phyloP scores from a whole-genome alignment of 306 rosid species.

The Alnus rubra region DNA sequence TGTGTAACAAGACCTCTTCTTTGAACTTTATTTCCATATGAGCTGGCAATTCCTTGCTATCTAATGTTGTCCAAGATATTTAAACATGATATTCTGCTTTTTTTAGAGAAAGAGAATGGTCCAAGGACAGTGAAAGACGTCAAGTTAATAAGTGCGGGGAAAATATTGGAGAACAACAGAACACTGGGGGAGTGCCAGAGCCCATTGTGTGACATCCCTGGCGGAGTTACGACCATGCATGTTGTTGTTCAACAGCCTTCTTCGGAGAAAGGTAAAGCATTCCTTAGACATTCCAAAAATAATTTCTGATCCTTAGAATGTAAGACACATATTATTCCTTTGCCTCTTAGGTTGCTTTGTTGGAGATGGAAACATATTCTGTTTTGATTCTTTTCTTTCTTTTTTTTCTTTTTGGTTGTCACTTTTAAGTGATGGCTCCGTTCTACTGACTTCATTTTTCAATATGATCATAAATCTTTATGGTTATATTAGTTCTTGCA shows the following conservation, averaged over 20 bases:
- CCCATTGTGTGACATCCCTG: constrained; percentile 76
- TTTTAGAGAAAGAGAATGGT: constrained; percentile 74
- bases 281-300: constrained; percentile 7
- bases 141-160: constrained; percentile 85
- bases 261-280: constrained; percentile 63
- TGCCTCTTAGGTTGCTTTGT: not conserved
- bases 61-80: constrained; percentile 7
- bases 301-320: not conserved
- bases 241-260: constrained; percentile 77
- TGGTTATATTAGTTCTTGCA: not conserved
- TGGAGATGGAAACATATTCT: not conserved
- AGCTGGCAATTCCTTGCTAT: not conserved
- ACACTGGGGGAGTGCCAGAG: constrained; percentile 87
- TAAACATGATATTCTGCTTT: constrained; percentile 17
- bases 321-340: not conserved
- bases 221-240: constrained; percentile 88
- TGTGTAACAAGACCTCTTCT: not conserved
- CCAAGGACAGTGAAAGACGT: constrained; percentile 90
- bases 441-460: not conserved
- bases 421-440: not conserved
- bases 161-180: constrained; percentile 78
- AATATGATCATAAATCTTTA: not conserved
- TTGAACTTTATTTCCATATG: not conserved
- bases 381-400: constrained; percentile 8
- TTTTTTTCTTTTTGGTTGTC: not conserved